phyloP scores from a whole-genome alignment of 768 basidiomycete species.

The Russula vinacea region DNA sequence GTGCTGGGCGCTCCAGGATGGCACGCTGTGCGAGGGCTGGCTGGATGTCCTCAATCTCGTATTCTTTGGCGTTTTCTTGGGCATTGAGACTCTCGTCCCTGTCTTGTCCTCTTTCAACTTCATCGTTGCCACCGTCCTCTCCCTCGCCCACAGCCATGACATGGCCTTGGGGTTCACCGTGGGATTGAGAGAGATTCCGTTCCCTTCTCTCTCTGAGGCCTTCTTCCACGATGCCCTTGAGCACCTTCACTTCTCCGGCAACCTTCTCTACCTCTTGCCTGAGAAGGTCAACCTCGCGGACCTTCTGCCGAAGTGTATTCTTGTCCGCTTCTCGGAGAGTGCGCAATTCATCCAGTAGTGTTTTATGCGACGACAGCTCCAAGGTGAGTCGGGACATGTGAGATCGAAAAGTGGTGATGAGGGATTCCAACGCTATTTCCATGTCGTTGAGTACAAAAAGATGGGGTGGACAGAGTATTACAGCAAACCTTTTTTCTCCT shows the following conservation, averaged over 20 bases:
- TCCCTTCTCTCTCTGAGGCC: constrained; percentile 72
- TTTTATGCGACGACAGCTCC: constrained; percentile 75
- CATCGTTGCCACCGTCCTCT: constrained; percentile 6
- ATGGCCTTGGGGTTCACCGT: not conserved
- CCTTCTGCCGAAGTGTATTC: constrained; percentile 53
- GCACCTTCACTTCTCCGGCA: constrained; percentile 78
- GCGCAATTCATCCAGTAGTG: constrained; percentile 63
- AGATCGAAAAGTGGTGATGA: constrained; percentile 67
- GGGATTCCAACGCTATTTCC: constrained; percentile 67
- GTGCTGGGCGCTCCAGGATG: constrained; percentile 46
- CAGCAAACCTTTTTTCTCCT: constrained; percentile 79
- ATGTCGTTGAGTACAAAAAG: not conserved
- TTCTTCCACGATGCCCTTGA: constrained; percentile 84
- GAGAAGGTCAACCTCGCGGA: constrained; percentile 63
- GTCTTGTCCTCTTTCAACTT: constrained; percentile 30
- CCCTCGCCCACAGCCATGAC: not conserved
- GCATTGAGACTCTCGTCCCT: constrained; percentile 32
- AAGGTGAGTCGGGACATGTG: constrained; percentile 76
- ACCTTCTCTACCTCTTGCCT: constrained; percentile 76
- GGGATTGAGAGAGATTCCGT: constrained; percentile 37
- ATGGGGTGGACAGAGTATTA: not conserved
- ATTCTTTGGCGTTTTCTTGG: constrained; percentile 31
- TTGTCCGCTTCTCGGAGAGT: constrained; percentile 61
- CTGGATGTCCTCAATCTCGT: constrained; percentile 19
- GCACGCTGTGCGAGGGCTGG: constrained; percentile 23